phyloP scores from a whole-genome alignment of 2,329 filamentous ascomycete genomes.

The Penicillium sp. region DNA sequence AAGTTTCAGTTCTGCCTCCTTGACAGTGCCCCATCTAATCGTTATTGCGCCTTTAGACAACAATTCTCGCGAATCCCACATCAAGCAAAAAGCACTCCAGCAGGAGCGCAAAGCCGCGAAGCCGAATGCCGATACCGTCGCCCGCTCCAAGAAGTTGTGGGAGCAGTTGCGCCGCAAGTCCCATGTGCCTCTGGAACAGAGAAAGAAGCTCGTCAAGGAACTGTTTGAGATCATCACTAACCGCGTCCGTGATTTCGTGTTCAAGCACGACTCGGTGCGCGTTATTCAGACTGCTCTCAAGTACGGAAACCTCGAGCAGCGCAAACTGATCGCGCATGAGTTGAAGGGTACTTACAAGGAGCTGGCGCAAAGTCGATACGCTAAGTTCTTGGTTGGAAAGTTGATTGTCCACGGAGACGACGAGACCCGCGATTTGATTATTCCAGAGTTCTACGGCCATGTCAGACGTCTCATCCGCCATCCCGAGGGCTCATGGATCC shows the following conservation, averaged over 20 bases:
- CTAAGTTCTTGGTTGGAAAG: slow-evolving; percentile 96
- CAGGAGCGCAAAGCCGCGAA: slow-evolving; percentile 89
- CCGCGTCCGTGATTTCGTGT: slow-evolving; percentile 88
- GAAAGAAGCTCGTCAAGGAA: slow-evolving; percentile 81
- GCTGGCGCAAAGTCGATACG: slow-evolving; percentile 90
- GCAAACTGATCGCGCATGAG: slow-evolving; percentile 81
- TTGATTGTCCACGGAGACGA: slow-evolving; percentile 87
- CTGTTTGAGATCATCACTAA: slow-evolving; percentile 89
- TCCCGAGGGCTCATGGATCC: slow-evolving; percentile 92
- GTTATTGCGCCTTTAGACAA: slow-evolving; percentile 40
- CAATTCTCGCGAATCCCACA: slow-evolving; percentile 78
- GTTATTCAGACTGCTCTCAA: slow-evolving; percentile 97
- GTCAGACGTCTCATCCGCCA: slow-evolving; percentile 93
- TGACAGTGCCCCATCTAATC: slow-evolving; percentile 5
- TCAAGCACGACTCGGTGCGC: slow-evolving; percentile 97
- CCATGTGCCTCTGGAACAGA: slow-evolving; percentile 84
- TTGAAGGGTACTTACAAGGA: slow-evolving; percentile 79
- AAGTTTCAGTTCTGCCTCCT: slow-evolving; percentile 23
- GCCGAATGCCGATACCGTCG: slow-evolving; percentile 84
- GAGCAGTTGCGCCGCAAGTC: slow-evolving; percentile 90
- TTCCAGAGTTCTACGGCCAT: slow-evolving; percentile 92
- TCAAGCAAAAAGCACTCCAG: slow-evolving; percentile 84
- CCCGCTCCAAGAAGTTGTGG: slow-evolving; percentile 94
- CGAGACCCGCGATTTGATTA: slow-evolving; percentile 81
- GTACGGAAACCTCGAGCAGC: slow-evolving; percentile 81